Base-by-base conservation (phyloP, 2,329 filamentous ascomycete species). In the Elsinoe perseae region DNA sequence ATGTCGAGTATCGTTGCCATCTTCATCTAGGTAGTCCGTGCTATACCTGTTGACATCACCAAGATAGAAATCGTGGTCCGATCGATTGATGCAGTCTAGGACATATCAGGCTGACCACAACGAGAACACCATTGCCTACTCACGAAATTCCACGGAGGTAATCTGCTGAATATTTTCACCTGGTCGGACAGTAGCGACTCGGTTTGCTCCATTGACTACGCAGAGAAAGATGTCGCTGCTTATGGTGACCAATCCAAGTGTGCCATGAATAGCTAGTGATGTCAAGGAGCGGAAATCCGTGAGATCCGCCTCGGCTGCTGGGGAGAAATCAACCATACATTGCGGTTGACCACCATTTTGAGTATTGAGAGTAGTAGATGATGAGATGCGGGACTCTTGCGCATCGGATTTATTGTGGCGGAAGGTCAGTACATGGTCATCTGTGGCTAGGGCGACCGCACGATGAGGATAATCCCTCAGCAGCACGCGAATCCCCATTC, bases 101-200 rank as follows among this genome's bases (percentile, higher is more conserved):
- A 28, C 18, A 32, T 62, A 36, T 62, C 62, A 27, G 44, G 28
- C 46, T n/a, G 32, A 14, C 52, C 20, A 30, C 25, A 50, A 38
- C 27, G 46, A 9, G 21, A 27, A 32, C 9, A 27, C 38, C 48
- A 42, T 30, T 23, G 28, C 53, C 55, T 48, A 63, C 73, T 61
- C 67, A 81, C 78, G 82, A 69, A 97, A 97, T 62, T 93, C 88
- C 58, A 96, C 92, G 18, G 81, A 83, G 59, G 84, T 80, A 64
- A 97, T 97, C 69, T 85, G 84, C 72, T 93, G 87, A 21, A 96
- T 85, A 3, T 86, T 92, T 76, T 97, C 92, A 46, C 89, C 89
- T 0, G 90, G 90, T 48, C 90, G 80, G 48, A 96, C 80, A 1
- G 83, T 89, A 14, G 91, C 92, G 4, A 91, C 89, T 60, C 85